Conservation (phyloP, 805 yeast genomes). For the Naumovozyma dairenensis region DNA sequence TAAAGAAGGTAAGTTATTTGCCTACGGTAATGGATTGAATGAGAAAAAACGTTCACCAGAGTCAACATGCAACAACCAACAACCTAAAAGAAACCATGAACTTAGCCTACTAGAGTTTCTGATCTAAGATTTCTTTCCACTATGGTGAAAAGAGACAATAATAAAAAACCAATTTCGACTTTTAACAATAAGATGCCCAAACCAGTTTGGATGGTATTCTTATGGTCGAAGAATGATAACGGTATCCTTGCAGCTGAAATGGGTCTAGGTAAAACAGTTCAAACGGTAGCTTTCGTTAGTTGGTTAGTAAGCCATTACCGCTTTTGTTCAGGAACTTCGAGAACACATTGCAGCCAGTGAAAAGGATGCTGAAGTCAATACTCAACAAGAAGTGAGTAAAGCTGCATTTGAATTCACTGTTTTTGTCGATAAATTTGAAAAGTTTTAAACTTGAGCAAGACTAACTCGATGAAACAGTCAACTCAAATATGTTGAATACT, state of each 20-base stretch:
- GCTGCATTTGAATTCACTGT: neutral
- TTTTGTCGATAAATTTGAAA: neutral
- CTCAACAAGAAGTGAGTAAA: neutral
- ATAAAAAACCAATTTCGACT: too few relatives aligned
- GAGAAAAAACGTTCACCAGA: too few relatives aligned
- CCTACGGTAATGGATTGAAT: too few relatives aligned
- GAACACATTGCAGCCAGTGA: neutral
- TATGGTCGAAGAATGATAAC: slow-evolving; percentile 94
- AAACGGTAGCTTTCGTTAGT: slow-evolving; percentile 86
- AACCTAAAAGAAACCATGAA: too few relatives aligned
- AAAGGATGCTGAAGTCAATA: neutral
- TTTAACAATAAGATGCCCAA: too few relatives aligned
- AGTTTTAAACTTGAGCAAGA: neutral
- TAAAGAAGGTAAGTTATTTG: too few relatives aligned
- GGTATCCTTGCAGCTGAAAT: slow-evolving; percentile 96
- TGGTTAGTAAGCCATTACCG: too few relatives aligned
- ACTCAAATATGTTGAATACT: neutral
- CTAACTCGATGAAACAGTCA: neutral
- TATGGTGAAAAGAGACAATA: too few relatives aligned
- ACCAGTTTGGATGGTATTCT: slow-evolving; percentile 98
- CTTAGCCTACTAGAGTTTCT: too few relatives aligned
- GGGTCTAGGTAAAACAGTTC: slow-evolving; percentile 97
- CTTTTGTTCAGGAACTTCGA: too few relatives aligned
- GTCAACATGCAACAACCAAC: too few relatives aligned
- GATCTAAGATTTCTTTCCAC: too few relatives aligned